Percentiles rank a stretch among this genome's conserved stretches.
phyloP scores from a whole-genome alignment of 257 asterid genomes.

The Linderniella brevidens region DNA sequence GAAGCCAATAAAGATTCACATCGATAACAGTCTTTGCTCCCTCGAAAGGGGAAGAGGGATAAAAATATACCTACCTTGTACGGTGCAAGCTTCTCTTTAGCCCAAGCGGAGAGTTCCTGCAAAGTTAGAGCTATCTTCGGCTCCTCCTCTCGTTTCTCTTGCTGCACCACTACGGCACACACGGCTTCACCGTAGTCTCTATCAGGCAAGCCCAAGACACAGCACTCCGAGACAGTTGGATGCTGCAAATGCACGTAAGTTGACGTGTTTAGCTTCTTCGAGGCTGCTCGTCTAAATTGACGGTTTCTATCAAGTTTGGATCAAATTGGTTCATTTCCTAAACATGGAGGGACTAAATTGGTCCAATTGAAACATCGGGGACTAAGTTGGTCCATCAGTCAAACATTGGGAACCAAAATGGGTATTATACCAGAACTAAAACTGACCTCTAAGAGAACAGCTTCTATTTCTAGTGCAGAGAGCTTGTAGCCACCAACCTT shows the following conservation, averaged over 20 bases:
- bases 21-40: neutral
- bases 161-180: constrained; percentile 56
- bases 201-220: constrained; percentile 92
- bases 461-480: constrained; percentile 95
- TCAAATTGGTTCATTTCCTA: no score
- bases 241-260: constrained; percentile 35
- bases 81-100: constrained; percentile 89
- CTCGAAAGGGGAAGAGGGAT: neutral
- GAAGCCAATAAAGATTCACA: neutral
- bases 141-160: constrained; percentile 44
- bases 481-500: constrained; percentile 92
- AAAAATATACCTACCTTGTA: constrained; percentile 49
- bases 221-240: constrained; percentile 64
- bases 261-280: no score
- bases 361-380: no score
- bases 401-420: no score
- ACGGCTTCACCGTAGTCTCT: constrained; percentile 82
- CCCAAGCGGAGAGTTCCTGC: constrained; percentile 71
- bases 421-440: no score
- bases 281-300: no score
- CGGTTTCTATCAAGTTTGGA: no score
- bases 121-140: constrained; percentile 57
- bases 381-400: no score
- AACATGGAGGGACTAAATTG: no score
- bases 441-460: constrained; percentile 27